Evolutionary conservation across 495 filamentous ascomycete species (phyloP).

Genomic region (Aspergillus wentii): DNA sequence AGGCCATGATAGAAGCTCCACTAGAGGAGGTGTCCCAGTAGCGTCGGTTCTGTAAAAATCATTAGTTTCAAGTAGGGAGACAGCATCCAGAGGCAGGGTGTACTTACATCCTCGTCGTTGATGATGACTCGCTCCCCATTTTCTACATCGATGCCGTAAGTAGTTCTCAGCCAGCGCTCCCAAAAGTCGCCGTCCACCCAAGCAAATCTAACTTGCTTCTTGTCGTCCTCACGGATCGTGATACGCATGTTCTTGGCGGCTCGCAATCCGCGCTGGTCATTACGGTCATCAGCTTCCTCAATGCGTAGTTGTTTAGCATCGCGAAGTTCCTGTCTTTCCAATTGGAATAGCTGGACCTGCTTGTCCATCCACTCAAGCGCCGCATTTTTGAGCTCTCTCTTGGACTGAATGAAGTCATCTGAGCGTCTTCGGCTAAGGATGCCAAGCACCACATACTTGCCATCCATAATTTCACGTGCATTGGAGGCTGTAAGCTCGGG

Average conservation of each 20-base stretch:
- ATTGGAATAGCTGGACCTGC: slow-evolving; percentile 79
- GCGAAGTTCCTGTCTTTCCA: slow-evolving; percentile 85
- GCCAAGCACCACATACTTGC: slow-evolving; percentile 86
- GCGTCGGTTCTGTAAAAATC: slow-evolving; percentile 63
- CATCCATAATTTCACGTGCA: slow-evolving; percentile 89
- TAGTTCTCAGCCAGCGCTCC: slow-evolving; percentile 93
- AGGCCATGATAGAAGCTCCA: slow-evolving; percentile 80
- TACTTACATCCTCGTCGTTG: slow-evolving; percentile 95
- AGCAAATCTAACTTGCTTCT: slow-evolving; percentile 91
- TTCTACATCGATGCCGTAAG: slow-evolving; percentile 82
- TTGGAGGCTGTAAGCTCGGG: slow-evolving; percentile 91
- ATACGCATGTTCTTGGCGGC: slow-evolving; percentile 90
- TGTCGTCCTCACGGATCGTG: slow-evolving; percentile 78
- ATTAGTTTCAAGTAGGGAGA: slow-evolving; percentile 19
- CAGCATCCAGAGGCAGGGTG: too few species aligned
- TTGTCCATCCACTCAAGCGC: slow-evolving; percentile 98
- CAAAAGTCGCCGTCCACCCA: slow-evolving; percentile 98
- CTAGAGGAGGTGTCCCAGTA: slow-evolving; percentile 95
- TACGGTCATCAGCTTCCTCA: slow-evolving; percentile 91
- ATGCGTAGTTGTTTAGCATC: slow-evolving; percentile 93
- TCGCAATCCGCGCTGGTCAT: slow-evolving; percentile 80
- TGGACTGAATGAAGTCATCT: slow-evolving; percentile 71
- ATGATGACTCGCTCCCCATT: slow-evolving; percentile 91
- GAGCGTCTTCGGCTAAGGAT: slow-evolving; percentile 76
- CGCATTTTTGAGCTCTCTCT: slow-evolving; percentile 90